Evolutionary conservation across 179 eudicot genomes (phyloP).

Genomic region (Drosera spatulata): DNA sequence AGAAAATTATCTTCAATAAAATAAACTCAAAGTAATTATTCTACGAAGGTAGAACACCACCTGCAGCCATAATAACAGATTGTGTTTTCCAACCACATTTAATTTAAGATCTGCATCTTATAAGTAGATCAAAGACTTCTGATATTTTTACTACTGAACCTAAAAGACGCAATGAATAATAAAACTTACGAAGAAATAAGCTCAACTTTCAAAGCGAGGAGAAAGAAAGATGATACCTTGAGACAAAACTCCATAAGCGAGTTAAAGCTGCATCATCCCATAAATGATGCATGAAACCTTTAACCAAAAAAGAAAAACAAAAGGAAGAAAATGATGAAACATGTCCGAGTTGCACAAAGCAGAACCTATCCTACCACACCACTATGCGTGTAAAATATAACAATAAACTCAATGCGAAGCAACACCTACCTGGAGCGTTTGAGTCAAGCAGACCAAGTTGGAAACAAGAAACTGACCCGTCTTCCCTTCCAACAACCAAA

Average conservation of each 20-base stretch:
- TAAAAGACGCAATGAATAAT: too few species aligned
- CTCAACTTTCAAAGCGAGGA: too few species aligned
- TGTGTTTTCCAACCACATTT: too few species aligned
- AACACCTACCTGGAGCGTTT: conserved; percentile 50
- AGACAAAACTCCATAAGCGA: conserved; percentile 87
- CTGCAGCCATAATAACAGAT: too few species aligned
- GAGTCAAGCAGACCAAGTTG: conserved; percentile 63
- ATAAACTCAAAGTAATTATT: too few species aligned
- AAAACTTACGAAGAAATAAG: too few species aligned
- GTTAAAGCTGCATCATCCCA: conserved; percentile 85
- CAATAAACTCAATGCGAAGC: not conserved
- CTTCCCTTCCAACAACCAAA: conserved; percentile 74
- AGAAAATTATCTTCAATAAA: too few species aligned
- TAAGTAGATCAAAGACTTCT: too few species aligned
- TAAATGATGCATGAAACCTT: conserved; percentile 66
- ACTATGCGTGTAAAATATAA: not conserved
- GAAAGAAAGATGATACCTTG: conserved; percentile 43
- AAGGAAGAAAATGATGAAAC: not conserved
- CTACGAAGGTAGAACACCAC: too few species aligned
- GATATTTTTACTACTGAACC: too few species aligned
- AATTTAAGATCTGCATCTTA: too few species aligned
- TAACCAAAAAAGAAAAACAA: not conserved
- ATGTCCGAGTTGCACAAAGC: not conserved
- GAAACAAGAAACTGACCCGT: conserved; percentile 69
- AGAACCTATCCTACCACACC: not conserved